These are phyloP conservation scores for Lithospermum erythrorhizon DNA, from an alignment of 257 asterid species.

Conservation along the genomic window DNA sequence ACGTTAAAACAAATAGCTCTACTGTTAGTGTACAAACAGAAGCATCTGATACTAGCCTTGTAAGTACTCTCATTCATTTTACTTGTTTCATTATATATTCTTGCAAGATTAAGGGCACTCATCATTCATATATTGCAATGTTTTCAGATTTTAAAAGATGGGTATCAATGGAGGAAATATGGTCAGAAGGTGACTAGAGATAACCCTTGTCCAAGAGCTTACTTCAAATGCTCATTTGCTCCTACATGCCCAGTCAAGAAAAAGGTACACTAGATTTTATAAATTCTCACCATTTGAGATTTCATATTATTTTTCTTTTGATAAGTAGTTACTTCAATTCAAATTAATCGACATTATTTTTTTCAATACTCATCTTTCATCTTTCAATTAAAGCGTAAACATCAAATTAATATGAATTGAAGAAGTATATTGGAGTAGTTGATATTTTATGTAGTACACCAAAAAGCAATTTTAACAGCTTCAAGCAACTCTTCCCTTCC, in stretches of 20 bases:
- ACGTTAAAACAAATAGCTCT: conserved; percentile 46
- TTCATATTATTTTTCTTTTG: background rate
- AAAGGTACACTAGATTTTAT: conserved; percentile 36
- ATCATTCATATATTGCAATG: background rate
- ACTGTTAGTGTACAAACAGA: conserved; percentile 43
- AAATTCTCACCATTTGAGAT: background rate
- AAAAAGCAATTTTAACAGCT: background rate
- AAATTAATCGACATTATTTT: no score
- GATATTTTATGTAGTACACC: conserved; percentile 4
- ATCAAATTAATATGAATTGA: no score
- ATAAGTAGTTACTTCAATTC: no score
- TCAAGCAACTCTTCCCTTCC: background rate
- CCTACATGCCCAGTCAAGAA: conserved; percentile 86
- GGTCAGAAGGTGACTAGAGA: conserved; percentile 94
- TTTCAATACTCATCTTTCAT: no score
- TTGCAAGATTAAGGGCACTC: background rate
- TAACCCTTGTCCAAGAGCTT: conserved; percentile 94
- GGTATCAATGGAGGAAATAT: conserved; percentile 93
- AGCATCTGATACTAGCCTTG: conserved; percentile 83
- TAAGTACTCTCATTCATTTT: conserved; percentile 21
- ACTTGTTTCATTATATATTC: background rate
- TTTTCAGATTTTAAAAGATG: conserved; percentile 72
- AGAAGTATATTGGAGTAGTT: no score
- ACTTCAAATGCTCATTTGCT: conserved; percentile 89
- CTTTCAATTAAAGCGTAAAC: background rate